These are phyloP conservation scores for Pittosporum tobira DNA, from an alignment of 129 eudicot species.

Conservation along the genomic window DNA sequence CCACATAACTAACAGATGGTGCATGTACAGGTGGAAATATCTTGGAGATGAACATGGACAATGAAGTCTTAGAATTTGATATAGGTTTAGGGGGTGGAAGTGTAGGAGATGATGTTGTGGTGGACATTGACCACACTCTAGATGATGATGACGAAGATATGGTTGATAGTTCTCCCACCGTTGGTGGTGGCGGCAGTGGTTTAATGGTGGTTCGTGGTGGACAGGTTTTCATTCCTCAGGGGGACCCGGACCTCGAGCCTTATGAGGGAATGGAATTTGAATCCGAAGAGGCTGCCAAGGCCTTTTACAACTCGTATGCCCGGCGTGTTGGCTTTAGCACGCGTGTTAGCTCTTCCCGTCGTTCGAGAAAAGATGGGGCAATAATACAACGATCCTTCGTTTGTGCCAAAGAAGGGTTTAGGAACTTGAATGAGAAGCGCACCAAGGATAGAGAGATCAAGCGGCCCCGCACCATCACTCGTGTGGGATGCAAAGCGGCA, in stretches of 20 bases:
- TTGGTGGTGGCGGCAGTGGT: conserved; percentile 13
- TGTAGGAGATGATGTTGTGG: conserved; percentile 31
- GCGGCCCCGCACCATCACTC: conserved; percentile 46
- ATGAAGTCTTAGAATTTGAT: conserved; percentile 45
- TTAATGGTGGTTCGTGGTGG: conserved; percentile 9
- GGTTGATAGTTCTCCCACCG: conserved; percentile 33
- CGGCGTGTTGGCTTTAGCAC: conserved; percentile 57
- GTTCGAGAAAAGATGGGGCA: conserved; percentile 54
- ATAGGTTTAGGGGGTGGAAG: conserved; percentile 39
- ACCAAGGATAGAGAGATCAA: conserved; percentile 51
- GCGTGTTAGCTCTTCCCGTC: conserved; percentile 53
- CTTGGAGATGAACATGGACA: conserved; percentile 21
- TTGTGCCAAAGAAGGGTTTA: conserved; percentile 53
- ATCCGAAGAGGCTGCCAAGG: conserved; percentile 61
- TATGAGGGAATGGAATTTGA: conserved; percentile 56
- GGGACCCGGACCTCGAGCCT: conserved; percentile 46
- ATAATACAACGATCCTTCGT: conserved; percentile 53
- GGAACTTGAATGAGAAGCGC: conserved; percentile 46
- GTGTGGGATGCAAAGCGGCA: conserved; percentile 54
- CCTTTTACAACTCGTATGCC: conserved; percentile 44
- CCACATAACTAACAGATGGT: too few relatives aligned
- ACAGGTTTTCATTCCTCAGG: conserved; percentile 12
- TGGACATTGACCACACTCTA: conserved; percentile 20
- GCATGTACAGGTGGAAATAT: background rate
- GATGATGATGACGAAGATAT: conserved; percentile 26